Base-by-base conservation (phyloP, 345 rosid genomes). In the Tarenaya hassleriana region DNA sequence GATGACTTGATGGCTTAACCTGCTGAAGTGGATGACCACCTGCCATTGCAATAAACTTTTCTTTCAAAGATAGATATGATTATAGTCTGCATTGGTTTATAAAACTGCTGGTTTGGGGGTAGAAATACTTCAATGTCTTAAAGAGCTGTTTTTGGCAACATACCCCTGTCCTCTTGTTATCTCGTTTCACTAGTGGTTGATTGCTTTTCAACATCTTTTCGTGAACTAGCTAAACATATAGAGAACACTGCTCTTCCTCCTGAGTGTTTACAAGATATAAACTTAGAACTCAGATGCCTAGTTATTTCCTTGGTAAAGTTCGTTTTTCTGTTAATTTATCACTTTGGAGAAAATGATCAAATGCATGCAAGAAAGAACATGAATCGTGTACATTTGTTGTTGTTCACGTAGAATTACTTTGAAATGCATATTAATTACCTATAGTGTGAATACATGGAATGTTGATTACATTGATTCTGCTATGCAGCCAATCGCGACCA, bases 401-500 rank as follows among this genome's bases (percentile, higher is more conserved):
- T 42, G 9, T 42, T 14, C 10, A 42, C 4, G 10, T 10, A 10
- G 24, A 39, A 10, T 45, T 45, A 15, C 54, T 47, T 40, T 55
- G 43, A 19, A 31, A 29, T 55, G 37, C 44, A 27, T 16, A 24
- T 18, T 63, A 19, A 32, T 57, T 16, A 18, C 33, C n/a, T 52
- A 59, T 41, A 52, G 62, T 46, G 55, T 70, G 27, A 47, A 57
- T 18, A 39, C 46, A 54, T n/a, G n/a, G n/a, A n/a, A n/a, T 39
- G 57, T n/a, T 77, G 53, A 52, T 52, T 27, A 34, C 33, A 20
- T 50, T 32, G 60, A 57, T 58, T 35, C 61, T 62, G 61, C 60
- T 10, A 60, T 50, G 66, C 80, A 94, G 99, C 71, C 86, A 52
- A 70, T 73, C 31, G 53, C 87, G 46, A 60, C 84, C 47, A 90